phyloP scores from a whole-genome alignment of 441 rosid genomes.

The Erodium trifolium region DNA sequence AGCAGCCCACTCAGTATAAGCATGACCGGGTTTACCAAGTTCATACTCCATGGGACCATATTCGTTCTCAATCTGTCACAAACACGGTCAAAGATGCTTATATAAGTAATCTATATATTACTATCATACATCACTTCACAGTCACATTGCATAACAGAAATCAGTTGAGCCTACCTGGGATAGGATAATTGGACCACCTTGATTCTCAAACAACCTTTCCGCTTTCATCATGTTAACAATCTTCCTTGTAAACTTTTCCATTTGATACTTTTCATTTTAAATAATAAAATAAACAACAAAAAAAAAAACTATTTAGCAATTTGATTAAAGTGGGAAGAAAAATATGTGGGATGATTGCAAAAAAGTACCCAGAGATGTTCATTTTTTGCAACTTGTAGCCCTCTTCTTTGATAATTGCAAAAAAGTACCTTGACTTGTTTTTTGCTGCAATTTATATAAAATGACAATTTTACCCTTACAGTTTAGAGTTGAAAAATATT shows the following conservation, averaged over 20 bases:
- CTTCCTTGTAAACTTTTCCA: constrained; percentile 78
- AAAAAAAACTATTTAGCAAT: constrained; percentile 11
- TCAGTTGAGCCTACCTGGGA: constrained; percentile 57
- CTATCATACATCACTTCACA: constrained; percentile 8
- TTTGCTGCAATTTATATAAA: no score
- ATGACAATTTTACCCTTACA: no score
- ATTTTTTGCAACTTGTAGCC: no score
- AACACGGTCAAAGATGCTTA: constrained; percentile 12
- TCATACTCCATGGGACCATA: constrained; percentile 93
- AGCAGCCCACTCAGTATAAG: constrained; percentile 86
- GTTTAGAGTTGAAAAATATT: no score
- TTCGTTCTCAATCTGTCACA: constrained; percentile 86
- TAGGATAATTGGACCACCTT: constrained; percentile 93
- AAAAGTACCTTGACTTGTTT: no score
- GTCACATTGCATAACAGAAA: background rate
- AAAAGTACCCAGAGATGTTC: no score
- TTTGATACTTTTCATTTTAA: constrained; percentile 48
- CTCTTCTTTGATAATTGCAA: no score
- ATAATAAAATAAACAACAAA: constrained; percentile 1
- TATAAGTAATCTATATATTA: constrained; percentile 14
- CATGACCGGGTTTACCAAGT: constrained; percentile 56
- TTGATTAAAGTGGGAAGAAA: constrained; percentile 15
- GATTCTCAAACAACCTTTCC: constrained; percentile 68
- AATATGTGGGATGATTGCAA: background rate
- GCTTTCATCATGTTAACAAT: constrained; percentile 97